phyloP scores from a whole-genome alignment of 345 rosid species.

The Lepidium africanum region DNA sequence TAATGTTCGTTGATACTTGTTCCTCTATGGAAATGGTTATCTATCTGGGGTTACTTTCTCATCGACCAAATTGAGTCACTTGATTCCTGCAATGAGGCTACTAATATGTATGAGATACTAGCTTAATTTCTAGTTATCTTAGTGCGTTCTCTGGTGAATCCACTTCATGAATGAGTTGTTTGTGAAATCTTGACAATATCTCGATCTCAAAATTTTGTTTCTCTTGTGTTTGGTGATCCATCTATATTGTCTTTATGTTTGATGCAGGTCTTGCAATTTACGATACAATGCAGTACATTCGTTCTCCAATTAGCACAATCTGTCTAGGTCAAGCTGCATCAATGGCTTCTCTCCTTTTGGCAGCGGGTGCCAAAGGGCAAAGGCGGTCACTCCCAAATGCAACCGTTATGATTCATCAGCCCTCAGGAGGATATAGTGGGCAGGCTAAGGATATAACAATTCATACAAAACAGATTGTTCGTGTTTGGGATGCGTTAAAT shows the following conservation, averaged over 20 bases:
- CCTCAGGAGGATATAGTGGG: constrained; percentile 96
- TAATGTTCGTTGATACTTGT: neutral
- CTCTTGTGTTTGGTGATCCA: neutral
- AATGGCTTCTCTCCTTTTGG: constrained; percentile 94
- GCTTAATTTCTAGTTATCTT: neutral
- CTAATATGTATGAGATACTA: neutral
- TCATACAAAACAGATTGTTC: constrained; percentile 90
- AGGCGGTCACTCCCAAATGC: constrained; percentile 90
- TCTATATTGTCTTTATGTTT: neutral
- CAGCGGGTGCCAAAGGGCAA: constrained; percentile 90
- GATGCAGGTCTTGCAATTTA: constrained; percentile 86
- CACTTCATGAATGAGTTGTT: constrained; percentile 1
- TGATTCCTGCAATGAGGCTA: neutral
- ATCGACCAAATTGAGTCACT: neutral
- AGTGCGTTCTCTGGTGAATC: neutral
- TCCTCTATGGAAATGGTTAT: neutral
- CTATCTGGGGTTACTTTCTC: neutral
- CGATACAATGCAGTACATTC: constrained; percentile 93
- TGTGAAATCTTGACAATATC: neutral
- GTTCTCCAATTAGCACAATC: constrained; percentile 81
- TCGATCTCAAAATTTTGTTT: neutral
- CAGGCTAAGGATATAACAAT: constrained; percentile 94
- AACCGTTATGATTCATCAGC: constrained; percentile 95
- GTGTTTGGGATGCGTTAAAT: constrained; percentile 84
- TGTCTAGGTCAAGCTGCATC: constrained; percentile 99